phyloP scores from a whole-genome alignment of 768 basidiomycete species.

The Gautieria morchelliformis region DNA sequence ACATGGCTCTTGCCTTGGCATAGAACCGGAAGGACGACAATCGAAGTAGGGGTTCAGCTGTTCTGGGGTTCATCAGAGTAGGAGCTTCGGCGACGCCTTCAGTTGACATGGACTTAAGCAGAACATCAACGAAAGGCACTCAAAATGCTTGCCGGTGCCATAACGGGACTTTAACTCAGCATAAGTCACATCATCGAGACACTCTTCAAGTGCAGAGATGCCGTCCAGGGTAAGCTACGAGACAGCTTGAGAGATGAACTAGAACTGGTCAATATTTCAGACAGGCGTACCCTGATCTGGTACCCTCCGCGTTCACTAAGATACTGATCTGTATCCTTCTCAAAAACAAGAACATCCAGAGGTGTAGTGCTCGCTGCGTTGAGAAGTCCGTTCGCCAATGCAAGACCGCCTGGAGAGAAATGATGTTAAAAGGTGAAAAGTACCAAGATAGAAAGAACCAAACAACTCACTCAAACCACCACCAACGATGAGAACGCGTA shows the following conservation, averaged over 20 bases:
- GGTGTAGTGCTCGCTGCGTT: background rate
- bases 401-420: background rate
- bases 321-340: conserved; percentile 1
- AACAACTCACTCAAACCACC: conserved; percentile 5
- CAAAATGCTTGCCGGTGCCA: conserved; percentile 1
- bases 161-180: conserved; percentile 6
- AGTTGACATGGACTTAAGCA: background rate
- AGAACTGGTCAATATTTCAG: background rate
- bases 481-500: conserved; percentile 6
- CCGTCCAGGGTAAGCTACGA: conserved; percentile 4
- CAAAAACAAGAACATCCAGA: conserved; percentile 5
- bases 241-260: background rate
- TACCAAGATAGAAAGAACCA: background rate
- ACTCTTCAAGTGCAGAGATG: conserved; percentile 1
- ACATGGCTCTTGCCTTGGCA: conserved; percentile 7
- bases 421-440: background rate
- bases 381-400: conserved; percentile 5
- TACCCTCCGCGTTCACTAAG: conserved; percentile 7
- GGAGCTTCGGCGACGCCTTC: conserved; percentile 4
- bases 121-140: background rate
- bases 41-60: conserved; percentile 1
- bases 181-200: conserved; percentile 6
- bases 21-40: conserved; percentile 2
- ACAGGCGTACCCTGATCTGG: conserved; percentile 1
- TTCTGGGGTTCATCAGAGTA: conserved; percentile 5